A percentile compares a stretch with the other conserved stretches of the same genome.
Evolutionary conservation across 2,329 filamentous ascomycete species (phyloP).

Genomic region (Penicillium concentricum): DNA sequence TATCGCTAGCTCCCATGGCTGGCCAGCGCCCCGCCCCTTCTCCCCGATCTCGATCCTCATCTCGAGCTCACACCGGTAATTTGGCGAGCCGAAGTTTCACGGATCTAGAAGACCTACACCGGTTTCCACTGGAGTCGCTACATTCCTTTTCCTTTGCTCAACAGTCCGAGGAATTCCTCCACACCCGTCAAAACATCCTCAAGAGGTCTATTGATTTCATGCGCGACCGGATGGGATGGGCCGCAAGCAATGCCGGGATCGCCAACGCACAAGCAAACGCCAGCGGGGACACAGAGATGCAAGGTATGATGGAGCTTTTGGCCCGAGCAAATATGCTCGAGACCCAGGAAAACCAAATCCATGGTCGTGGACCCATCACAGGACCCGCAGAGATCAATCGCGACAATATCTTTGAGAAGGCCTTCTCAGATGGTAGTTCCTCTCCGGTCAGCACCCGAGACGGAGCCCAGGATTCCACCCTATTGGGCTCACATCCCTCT

Average conservation of each 20-base stretch:
- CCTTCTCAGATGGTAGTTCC: constrained; percentile 58
- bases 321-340: constrained; percentile 77
- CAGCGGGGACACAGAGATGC: constrained; percentile 79
- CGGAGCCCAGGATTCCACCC: constrained; percentile 18
- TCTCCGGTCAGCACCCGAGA: constrained; percentile 22
- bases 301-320: constrained; percentile 86
- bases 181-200: constrained; percentile 87
- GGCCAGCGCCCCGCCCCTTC: constrained; percentile 68
- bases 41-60: constrained; percentile 62
- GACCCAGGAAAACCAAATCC: constrained; percentile 51
- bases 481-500: constrained; percentile 16
- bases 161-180: constrained; percentile 86
- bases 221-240: constrained; percentile 85
- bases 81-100: constrained; percentile 68
- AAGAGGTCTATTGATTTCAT: constrained; percentile 96
- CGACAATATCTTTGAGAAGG: constrained; percentile 81
- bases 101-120: constrained; percentile 76
- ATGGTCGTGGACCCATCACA: constrained; percentile 66
- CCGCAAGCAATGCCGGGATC: constrained; percentile 70
- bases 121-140: constrained; percentile 92
- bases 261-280: constrained; percentile 79
- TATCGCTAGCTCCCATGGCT: constrained; percentile 62
- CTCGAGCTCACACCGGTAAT: constrained; percentile 53
- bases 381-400: constrained; percentile 72
- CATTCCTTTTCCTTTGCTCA: constrained; percentile 98